A percentile compares a stretch with the other conserved stretches of the same genome.
Evolutionary conservation across 2,329 filamentous ascomycete genomes (phyloP).

Genomic region (Escovopsis sp.): DNA sequence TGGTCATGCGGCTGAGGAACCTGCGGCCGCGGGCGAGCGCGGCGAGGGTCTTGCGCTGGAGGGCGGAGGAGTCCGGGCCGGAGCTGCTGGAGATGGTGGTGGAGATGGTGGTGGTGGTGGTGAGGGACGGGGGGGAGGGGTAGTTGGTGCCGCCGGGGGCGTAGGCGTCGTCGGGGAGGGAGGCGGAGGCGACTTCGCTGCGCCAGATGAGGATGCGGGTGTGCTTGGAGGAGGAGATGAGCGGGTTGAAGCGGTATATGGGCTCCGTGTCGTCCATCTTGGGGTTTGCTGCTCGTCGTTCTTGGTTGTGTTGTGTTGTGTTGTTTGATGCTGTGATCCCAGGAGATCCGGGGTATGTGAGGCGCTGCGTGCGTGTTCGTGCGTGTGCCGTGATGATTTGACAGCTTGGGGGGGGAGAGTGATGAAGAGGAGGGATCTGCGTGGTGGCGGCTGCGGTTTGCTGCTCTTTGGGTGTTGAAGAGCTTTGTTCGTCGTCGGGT

Average conservation of each 20-base stretch:
- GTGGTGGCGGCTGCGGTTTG: too few species aligned
- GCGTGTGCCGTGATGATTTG: too few species aligned
- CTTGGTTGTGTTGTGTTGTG: too few species aligned
- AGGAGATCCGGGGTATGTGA: too few species aligned
- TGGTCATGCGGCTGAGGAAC: slow-evolving; percentile 10
- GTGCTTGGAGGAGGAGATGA: slow-evolving; percentile 20
- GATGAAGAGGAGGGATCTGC: too few species aligned
- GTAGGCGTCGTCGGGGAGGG: slow-evolving; percentile 11
- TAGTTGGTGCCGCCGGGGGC: slow-evolving; percentile 21
- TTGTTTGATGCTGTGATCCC: too few species aligned
- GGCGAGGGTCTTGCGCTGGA: slow-evolving; percentile 10
- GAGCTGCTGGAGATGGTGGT: slow-evolving; percentile 10
- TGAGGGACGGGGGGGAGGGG: slow-evolving; percentile 14
- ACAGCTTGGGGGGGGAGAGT: too few species aligned
- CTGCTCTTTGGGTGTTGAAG: too few species aligned
- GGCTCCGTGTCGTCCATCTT: too few species aligned
- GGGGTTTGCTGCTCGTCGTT: too few species aligned
- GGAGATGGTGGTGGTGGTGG: slow-evolving; percentile 17
- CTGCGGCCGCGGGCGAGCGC: slow-evolving; percentile 11
- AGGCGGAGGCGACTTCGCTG: slow-evolving; percentile 27
- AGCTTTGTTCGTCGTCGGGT: too few species aligned
- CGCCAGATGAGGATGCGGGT: slow-evolving; percentile 35
- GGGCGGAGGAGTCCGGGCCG: slow-evolving; percentile 9
- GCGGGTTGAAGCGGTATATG: slow-evolving; percentile 2
- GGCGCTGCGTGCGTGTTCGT: too few species aligned